Evolutionary conservation across 805 yeast species (phyloP), one percentile per base, ranked within the genome.

Genomic region (Saturnispora sanitii): DNA sequence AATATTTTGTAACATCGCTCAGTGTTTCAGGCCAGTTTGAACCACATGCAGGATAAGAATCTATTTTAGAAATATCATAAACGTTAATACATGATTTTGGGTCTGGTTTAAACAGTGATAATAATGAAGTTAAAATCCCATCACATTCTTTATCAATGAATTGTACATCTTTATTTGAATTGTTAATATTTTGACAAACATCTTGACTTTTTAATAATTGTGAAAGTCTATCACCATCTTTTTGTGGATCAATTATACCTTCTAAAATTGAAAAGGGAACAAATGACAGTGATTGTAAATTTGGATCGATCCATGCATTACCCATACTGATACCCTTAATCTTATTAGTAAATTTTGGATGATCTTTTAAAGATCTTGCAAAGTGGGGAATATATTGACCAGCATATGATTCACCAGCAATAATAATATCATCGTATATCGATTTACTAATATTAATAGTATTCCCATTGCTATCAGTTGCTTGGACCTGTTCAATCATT

Each of bases 401-500:
- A 1, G 97, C 97, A 62, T 82, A 92, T 49, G 95, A 83, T 64
- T 92, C 98, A 23, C 98, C 98, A 0, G 95, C 94, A 26, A 92
- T 60, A 48, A 77, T 75, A 2, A 92, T 64, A 22, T 84, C 82
- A 13, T 45, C 26, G 36, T 42, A 45, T 45, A n/a, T n/a, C n/a
- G n/a, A n/a, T n/a, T n/a, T n/a, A n/a, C n/a, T n/a, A n/a, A n/a
- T n/a, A n/a, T n/a, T n/a, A n/a, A n/a, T n/a, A n/a, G n/a, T n/a
- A n/a, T n/a, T n/a, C n/a, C n/a, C n/a, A n/a, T n/a, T n/a, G n/a
- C n/a, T n/a, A n/a, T 80, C 77, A 5, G 52, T 50, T 2, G 57
- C 46, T 17, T 15, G 12, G 49, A 83, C 85, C 36, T 82, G 77
- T 1, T 96, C 95, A 58, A 90, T 90, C 3, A 77, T 55, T 41